These are phyloP conservation scores for Pyrus betulifolia DNA, from an alignment of 306 rosid genomes.

Conservation along the genomic window DNA sequence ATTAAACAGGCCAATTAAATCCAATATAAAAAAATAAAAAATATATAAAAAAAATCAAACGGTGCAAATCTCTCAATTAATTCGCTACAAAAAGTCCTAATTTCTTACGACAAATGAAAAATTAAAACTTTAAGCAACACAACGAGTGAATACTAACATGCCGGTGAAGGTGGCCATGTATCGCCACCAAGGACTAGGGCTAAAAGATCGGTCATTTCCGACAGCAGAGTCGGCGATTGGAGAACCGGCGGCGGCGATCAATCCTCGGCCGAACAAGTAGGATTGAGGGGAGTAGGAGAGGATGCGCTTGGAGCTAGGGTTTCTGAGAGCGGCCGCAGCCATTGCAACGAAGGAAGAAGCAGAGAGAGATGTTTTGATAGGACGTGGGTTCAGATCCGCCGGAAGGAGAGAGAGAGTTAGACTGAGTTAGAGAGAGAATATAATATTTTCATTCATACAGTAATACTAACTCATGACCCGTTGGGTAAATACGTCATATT, in stretches of 20 bases:
- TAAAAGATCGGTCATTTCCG: constrained; percentile 35
- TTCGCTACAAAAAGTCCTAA: not conserved
- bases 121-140: not conserved
- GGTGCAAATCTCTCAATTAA: not conserved
- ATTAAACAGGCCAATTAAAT: too few relatives aligned
- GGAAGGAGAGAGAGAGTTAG: too few relatives aligned
- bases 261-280: constrained; percentile 45
- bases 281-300: constrained; percentile 47
- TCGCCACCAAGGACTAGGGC: constrained; percentile 55
- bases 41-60: not conserved
- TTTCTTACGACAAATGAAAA: not conserved
- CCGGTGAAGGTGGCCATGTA: constrained; percentile 88
- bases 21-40: not conserved
- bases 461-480: too few relatives aligned
- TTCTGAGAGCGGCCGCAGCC: constrained; percentile 69
- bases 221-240: constrained; percentile 28
- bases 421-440: too few relatives aligned
- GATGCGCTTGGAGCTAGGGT: constrained; percentile 46
- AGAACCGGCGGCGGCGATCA: constrained; percentile 16
- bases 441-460: too few relatives aligned
- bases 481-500: too few relatives aligned
- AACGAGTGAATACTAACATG: constrained; percentile 34
- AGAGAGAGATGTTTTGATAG: not conserved
- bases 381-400: too few relatives aligned
- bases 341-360: constrained; percentile 16